Evolutionary conservation across 352 stramenopile genomes (phyloP).

Genomic region (Phytophthora melonis): DNA sequence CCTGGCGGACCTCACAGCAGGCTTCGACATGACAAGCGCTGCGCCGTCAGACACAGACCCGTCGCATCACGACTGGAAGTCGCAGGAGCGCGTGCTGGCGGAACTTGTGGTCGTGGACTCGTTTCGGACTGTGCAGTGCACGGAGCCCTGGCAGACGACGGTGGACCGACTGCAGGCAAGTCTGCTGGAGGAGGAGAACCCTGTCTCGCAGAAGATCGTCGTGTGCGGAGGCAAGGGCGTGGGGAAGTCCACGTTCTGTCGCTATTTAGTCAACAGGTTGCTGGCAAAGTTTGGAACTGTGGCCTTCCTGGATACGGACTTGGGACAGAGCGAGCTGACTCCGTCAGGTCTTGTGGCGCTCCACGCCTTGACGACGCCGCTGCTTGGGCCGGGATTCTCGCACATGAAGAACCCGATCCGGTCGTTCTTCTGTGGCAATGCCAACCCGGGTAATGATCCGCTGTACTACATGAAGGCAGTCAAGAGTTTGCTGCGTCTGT

Average conservation of each 20-base stretch:
- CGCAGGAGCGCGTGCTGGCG: conserved; percentile 51
- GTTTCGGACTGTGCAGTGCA: conserved; percentile 73
- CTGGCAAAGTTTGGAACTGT: conserved; percentile 79
- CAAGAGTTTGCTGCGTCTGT: conserved; percentile 73
- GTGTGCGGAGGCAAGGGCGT: conserved; percentile 96
- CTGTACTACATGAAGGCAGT: conserved; percentile 81
- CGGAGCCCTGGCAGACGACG: conserved; percentile 59
- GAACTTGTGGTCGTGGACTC: conserved; percentile 69
- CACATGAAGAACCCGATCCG: conserved; percentile 88
- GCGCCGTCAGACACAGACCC: conserved; percentile 19
- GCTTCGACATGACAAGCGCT: conserved; percentile 23
- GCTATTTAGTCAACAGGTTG: conserved; percentile 94
- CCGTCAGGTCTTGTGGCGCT: conserved; percentile 94
- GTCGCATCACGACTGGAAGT: conserved; percentile 63
- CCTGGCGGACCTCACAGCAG: conserved; percentile 24
- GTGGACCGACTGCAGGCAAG: conserved; percentile 56
- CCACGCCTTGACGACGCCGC: conserved; percentile 85
- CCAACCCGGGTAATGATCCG: conserved; percentile 80
- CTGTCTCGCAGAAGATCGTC: conserved; percentile 69
- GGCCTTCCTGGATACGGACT: conserved; percentile 95
- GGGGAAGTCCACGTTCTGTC: conserved; percentile 96
- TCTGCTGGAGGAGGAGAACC: conserved; percentile 29
- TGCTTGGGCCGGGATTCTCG: conserved; percentile 93
- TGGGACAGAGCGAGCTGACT: conserved; percentile 95
- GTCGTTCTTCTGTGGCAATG: conserved; percentile 79